phyloP scores from a whole-genome alignment of 495 filamentous ascomycete genomes.

The Friedmanniomyces simplex region DNA sequence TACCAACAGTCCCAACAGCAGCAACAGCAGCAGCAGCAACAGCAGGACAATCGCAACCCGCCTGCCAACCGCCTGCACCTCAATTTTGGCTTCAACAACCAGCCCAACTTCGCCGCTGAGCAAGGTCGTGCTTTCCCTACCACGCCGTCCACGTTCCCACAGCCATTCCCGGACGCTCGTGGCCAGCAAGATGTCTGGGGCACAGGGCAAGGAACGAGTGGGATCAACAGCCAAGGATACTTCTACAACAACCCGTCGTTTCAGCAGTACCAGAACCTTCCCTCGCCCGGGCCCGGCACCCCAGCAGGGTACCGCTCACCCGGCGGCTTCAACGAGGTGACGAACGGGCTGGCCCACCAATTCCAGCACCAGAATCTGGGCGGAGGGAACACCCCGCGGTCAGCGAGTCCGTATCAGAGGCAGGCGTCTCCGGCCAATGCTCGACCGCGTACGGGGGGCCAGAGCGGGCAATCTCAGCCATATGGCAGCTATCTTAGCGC shows the following conservation, averaged over 20 bases:
- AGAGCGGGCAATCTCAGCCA: constrained; percentile 38
- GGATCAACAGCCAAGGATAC: constrained; percentile 47
- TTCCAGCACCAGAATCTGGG: constrained; percentile 91
- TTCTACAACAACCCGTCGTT: constrained; percentile 52
- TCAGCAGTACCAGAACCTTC: constrained; percentile 49
- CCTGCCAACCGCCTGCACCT: constrained; percentile 32
- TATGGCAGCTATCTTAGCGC: constrained; percentile 57
- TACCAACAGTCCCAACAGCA: constrained; percentile 9
- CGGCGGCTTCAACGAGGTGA: constrained; percentile 43
- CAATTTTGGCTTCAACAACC: constrained; percentile 34
- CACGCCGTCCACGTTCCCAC: constrained; percentile 91
- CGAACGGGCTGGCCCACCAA: constrained; percentile 81
- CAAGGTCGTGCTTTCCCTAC: constrained; percentile 74
- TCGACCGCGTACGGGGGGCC: constrained; percentile 68
- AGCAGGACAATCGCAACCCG: constrained; percentile 2
- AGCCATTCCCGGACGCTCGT: constrained; percentile 56
- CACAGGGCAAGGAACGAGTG: constrained; percentile 41
- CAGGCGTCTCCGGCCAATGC: constrained; percentile 55
- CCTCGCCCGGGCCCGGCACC: constrained; percentile 37
- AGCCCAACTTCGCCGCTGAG: constrained; percentile 26
- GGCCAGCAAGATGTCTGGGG: constrained; percentile 42
- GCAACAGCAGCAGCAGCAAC: constrained; percentile 1
- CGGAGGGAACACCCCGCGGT: constrained; percentile 49
- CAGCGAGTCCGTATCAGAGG: constrained; percentile 55
- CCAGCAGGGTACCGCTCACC: constrained; percentile 12